These are phyloP conservation scores for Berberis vulgaris DNA, from an alignment of 164 flowering plant genomes.

Conservation along the genomic window DNA sequence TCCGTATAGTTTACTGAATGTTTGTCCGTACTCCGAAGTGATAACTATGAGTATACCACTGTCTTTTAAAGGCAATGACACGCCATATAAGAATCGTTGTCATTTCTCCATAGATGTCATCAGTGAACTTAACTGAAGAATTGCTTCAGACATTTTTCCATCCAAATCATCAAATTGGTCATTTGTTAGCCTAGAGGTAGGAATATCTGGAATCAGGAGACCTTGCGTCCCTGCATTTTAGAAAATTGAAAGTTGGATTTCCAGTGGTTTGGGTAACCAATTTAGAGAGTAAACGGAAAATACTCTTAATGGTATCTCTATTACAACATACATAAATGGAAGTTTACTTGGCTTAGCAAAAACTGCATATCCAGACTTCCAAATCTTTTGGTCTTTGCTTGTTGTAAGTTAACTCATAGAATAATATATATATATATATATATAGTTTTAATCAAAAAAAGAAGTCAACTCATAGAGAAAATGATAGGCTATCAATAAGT, in stretches of 20 bases:
- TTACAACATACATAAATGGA: slow-evolving; percentile 28
- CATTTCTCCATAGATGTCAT: too few species aligned
- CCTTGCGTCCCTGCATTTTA: slow-evolving; percentile 7
- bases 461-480: neutral
- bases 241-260: neutral
- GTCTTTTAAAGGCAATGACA: too few species aligned
- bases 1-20: too few species aligned
- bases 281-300: neutral
- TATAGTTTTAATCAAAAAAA: too few species aligned
- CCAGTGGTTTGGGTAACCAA: neutral
- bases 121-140: neutral
- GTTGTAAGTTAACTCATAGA: slow-evolving; percentile 18
- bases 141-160: slow-evolving; percentile 14
- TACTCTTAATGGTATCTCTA: neutral
- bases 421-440: too few species aligned
- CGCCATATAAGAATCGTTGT: too few species aligned
- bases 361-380: slow-evolving; percentile 56
- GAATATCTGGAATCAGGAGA: slow-evolving; percentile 12
- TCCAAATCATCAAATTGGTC: slow-evolving; percentile 6
- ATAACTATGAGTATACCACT: too few species aligned
- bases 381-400: slow-evolving; percentile 54
- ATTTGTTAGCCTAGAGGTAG: neutral
- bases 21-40: too few species aligned
- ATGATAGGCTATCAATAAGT: neutral
- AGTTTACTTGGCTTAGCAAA: slow-evolving; percentile 29